Evolutionary conservation across 139 green algal species (phyloP).

Genomic region (Haematococcus lacustris): DNA sequence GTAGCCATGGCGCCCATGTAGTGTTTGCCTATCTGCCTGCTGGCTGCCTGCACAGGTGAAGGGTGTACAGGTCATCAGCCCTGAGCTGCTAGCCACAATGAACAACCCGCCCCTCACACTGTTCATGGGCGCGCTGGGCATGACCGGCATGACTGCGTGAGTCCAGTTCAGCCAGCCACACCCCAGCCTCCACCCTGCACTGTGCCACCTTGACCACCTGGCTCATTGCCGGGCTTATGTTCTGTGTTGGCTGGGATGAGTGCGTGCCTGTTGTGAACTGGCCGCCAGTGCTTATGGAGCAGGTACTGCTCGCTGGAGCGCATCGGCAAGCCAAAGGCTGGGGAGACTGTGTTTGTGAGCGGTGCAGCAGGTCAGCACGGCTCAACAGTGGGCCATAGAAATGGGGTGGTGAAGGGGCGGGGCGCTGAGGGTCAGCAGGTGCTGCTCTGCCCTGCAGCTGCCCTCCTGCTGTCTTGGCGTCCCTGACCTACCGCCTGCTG

Average conservation of each 20-base stretch:
- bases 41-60: too few relatives aligned
- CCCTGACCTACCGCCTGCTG: slow-evolving; percentile 2
- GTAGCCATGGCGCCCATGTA: too few relatives aligned
- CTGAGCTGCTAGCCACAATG: not conserved
- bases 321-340: slow-evolving; percentile 29
- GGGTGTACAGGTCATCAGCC: too few relatives aligned
- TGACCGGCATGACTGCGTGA: slow-evolving; percentile 10
- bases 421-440: not conserved
- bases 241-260: not conserved
- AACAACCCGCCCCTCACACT: not conserved
- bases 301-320: slow-evolving; percentile 11
- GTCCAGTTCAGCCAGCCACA: not conserved
- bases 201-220: slow-evolving; percentile 23
- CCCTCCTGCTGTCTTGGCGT: not conserved
- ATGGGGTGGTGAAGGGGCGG: not conserved
- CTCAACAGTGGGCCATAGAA: not conserved
- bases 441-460: not conserved
- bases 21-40: too few relatives aligned
- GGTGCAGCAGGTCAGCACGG: not conserved
- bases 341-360: slow-evolving; percentile 22
- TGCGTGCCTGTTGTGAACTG: not conserved
- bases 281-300: not conserved
- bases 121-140: not conserved
- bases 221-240: not conserved
- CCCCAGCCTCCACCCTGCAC: too few relatives aligned